These are phyloP conservation scores for Aurinia saxatilis DNA, from an alignment of 345 rosid species.

Conservation along the genomic window DNA sequence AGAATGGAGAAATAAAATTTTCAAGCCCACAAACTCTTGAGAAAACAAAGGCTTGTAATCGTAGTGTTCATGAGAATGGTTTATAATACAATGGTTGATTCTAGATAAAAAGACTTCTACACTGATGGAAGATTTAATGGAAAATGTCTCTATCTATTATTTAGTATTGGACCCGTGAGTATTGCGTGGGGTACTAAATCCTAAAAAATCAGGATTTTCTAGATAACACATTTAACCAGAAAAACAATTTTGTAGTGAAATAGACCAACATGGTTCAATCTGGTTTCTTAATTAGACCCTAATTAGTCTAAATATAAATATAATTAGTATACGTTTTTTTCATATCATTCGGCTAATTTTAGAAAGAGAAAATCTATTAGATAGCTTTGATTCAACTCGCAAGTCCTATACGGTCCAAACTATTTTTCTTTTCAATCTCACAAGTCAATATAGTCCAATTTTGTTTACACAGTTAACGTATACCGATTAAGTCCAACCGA, in stretches of 20 bases:
- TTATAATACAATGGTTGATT: constrained; percentile 2
- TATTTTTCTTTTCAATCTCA: neutral
- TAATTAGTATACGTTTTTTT: neutral
- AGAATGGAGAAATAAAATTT: too few species aligned
- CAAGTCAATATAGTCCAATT: neutral
- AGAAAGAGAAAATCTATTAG: neutral
- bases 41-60: too few species aligned
- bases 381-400: neutral
- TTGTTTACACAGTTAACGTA: neutral
- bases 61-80: neutral
- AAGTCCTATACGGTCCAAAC: neutral
- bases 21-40: too few species aligned
- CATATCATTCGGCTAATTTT: neutral
- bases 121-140: neutral
- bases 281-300: neutral
- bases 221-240: neutral
- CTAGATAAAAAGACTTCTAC: too few species aligned
- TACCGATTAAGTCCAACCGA: neutral
- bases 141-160: constrained; percentile 15
- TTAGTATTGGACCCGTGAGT: constrained; percentile 14
- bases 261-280: constrained; percentile 6
- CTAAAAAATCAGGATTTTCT: constrained; percentile 11
- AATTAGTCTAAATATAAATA: neutral
- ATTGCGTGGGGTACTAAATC: constrained; percentile 11
- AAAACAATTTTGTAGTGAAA: constrained; percentile 1